Base-by-base conservation (phyloP, 1,284 basidiomycete genomes). In the Macrocybe sp. region DNA sequence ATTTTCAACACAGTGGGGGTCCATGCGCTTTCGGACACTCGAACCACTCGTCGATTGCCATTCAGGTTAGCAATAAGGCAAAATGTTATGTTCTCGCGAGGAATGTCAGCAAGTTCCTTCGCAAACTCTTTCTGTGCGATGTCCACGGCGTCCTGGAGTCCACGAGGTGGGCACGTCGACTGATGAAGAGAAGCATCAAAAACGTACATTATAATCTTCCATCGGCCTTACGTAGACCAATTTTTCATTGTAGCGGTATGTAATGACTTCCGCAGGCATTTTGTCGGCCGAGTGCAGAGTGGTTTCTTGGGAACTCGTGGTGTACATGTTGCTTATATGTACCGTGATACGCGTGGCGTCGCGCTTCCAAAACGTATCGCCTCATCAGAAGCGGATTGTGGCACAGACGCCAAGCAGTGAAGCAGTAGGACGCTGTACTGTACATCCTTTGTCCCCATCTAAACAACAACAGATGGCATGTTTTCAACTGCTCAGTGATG, bases 1-100 rank as follows among this genome's bases (percentile, higher is more conserved):
- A 85, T 64, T 32, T 67, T 66, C 1, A 64, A 45, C 7, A 74
- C 56, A 9, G 81, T 66, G 2, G 63, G 63, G 1, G 63, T 47
- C 83, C 83, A 85, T n/a, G 78, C 81, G 30, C 67, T 70, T 16
- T 74, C 68, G 2, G 75, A 76, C 36, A 85, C 79, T 16, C 75
- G 70, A 5, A 83, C 75, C 9, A 58, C 54, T 7, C 58, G 60
- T 28, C 54, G 57, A 16, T 61, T 56, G 0, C 63, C 64, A 12
- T 63, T 64, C 34, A 69, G 63, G 7, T 63, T 56, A 4, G 69
- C 63, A 9, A 73, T 60, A 12, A 63, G 55, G 37, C 66, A 69
- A 53, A 86, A 75, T 6, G 68, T 62, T 6, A 85, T 74, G 2
- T 69, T 67, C 0, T 69, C 57, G 31, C 69, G 64, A 2, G 66